Percentiles rank a stretch among this genome's conserved stretches.
phyloP scores from a whole-genome alignment of 768 basidiomycete species.

The Hygrocybe punicea region DNA sequence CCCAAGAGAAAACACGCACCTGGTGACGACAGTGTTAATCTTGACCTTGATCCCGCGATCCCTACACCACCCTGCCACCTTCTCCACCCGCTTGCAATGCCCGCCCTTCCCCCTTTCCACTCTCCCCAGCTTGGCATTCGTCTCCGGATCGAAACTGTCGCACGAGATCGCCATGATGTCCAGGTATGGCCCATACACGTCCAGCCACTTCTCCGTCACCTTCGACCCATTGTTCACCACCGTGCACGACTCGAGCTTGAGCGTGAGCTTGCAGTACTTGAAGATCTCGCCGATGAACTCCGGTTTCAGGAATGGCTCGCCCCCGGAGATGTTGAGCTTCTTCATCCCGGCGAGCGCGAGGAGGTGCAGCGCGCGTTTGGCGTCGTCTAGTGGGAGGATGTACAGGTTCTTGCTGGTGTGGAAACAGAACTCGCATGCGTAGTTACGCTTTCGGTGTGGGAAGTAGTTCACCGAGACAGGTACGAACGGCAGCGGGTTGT shows the following conservation, averaged over 20 bases:
- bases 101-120: constrained; percentile 31
- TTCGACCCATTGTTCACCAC: constrained; percentile 34
- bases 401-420: constrained; percentile 36
- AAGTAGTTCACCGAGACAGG: no score
- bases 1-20: not conserved
- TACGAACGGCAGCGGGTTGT: no score
- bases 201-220: constrained; percentile 43
- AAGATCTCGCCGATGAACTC: constrained; percentile 39
- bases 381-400: constrained; percentile 37
- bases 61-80: constrained; percentile 35
- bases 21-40: constrained; percentile 34
- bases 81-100: constrained; percentile 33
- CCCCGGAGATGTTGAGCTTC: constrained; percentile 38
- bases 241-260: constrained; percentile 33
- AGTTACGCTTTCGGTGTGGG: constrained; percentile 31
- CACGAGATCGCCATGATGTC: constrained; percentile 45
- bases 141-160: constrained; percentile 36
- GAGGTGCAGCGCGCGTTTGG: constrained; percentile 31
- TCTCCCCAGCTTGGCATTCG: constrained; percentile 33
- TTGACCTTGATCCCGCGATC: constrained; percentile 37
- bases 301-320: constrained; percentile 38
- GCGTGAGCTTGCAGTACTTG: constrained; percentile 36
- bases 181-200: constrained; percentile 37
- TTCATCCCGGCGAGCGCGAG: constrained; percentile 33
- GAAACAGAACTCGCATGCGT: constrained; percentile 41